Percentiles rank a stretch among this genome's conserved stretches.
Evolutionary conservation across 306 rosid genomes (phyloP).

Genomic region (Vigna hirtella): DNA sequence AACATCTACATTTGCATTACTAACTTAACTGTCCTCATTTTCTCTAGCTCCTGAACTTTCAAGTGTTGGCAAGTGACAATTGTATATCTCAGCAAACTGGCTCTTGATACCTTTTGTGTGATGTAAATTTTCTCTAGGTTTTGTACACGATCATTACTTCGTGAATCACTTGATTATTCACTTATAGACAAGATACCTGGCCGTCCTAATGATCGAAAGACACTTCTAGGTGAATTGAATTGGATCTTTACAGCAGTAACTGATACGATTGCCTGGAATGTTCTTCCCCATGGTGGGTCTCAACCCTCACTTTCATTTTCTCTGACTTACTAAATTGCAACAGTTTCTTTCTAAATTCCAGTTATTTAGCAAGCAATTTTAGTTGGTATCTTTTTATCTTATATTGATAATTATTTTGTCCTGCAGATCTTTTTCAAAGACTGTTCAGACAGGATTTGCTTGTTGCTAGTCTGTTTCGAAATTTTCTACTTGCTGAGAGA

Average conservation of each 20-base stretch:
- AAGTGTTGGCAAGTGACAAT: constrained; percentile 20
- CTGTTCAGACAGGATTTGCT: constrained; percentile 96
- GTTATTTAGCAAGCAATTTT: constrained; percentile 23
- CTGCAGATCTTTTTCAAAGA: constrained; percentile 95
- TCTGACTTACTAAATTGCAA: constrained; percentile 11
- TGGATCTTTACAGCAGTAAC: constrained; percentile 99
- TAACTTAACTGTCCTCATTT: not conserved
- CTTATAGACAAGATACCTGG: constrained; percentile 95
- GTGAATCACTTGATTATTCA: constrained; percentile 77
- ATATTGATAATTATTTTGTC: constrained; percentile 35
- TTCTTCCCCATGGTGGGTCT: constrained; percentile 89
- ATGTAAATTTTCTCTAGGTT: constrained; percentile 67
- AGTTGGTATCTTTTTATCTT: constrained; percentile 35
- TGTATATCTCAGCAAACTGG: constrained; percentile 23
- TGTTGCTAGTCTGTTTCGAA: constrained; percentile 91
- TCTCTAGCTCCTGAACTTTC: constrained; percentile 27
- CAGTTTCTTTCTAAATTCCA: constrained; percentile 13
- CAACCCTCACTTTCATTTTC: constrained; percentile 12
- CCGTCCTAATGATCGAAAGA: constrained; percentile 94
- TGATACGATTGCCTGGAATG: constrained; percentile 99
- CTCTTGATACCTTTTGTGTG: not conserved
- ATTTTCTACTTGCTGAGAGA: constrained; percentile 96
- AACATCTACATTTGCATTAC: constrained; percentile 19
- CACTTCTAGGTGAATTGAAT: constrained; percentile 95
- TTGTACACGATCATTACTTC: constrained; percentile 86